Base-by-base conservation (phyloP, 2,329 filamentous ascomycete genomes). In the Alternaria brassicae region DNA sequence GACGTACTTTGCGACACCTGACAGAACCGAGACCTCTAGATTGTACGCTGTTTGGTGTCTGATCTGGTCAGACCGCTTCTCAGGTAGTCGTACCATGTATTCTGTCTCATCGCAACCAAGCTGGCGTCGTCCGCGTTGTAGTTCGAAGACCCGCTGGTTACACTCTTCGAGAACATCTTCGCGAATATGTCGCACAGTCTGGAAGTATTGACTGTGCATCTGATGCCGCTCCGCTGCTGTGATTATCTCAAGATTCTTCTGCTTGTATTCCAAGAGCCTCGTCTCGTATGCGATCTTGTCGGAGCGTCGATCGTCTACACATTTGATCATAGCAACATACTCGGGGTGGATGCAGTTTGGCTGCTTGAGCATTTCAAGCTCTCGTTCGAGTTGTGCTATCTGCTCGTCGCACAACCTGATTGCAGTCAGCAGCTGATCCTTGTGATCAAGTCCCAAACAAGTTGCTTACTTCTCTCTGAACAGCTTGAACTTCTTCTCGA, bases 11-110 rank as follows among this genome's bases (percentile, higher is more conserved):
- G 94, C 93, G 51, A 98, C 85, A 36, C 94, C 94, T 6, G 93
- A 89, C 57, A 99, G 81, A 27, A 97, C 88, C 0, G 93, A 96
- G 4, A 99, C 93, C 76, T 99, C 95, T 66, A 90, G 91, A 76
- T 97, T 98, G 81, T 98, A 98, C 45, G 93, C 91, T 49, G 93
- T 86, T 68, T 96, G 93, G 63, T 97, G 91, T 62, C 88, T 85
- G 60, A 96, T 86, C 71, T 94, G 91, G 70, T 93, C 89, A 27
- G 89, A 86, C 61, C 89, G 87, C 63, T 89, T 89, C 50, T 89
- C 87, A 7, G 92, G 91, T 73, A 96, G 96, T 53, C 90, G 87
- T 67, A 96, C 86, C 56, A 90, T 89, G 74, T 91, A 97, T 68
- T 95, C 91, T 39, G 91, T 88, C 65, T 93, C 87, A 61, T 90